Conservation (phyloP, 179 eudicot genomes). For the Beta macrorhiza region DNA sequence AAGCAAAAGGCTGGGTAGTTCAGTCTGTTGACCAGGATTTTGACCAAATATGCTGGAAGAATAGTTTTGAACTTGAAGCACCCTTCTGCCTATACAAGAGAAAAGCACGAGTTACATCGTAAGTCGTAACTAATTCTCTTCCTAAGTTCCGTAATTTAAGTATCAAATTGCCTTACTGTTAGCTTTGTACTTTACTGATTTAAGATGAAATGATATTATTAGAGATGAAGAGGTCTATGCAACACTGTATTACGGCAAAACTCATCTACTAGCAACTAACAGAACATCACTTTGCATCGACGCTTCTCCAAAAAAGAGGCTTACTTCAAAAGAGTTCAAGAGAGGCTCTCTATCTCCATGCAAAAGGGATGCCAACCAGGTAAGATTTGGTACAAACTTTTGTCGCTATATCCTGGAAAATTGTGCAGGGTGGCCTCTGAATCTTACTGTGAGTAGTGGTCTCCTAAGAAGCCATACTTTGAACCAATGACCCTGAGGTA, state of each 20-base stretch:
- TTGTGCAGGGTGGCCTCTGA: neutral
- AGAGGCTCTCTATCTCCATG: constrained; percentile 68
- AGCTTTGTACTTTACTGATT: neutral
- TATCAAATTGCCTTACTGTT: neutral
- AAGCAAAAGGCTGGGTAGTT: constrained; percentile 61
- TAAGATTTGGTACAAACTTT: constrained; percentile 15
- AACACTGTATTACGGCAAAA: constrained; percentile 38
- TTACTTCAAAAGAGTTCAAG: constrained; percentile 57
- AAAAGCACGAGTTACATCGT: constrained; percentile 44
- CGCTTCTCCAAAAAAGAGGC: constrained; percentile 55
- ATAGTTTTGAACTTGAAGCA: constrained; percentile 28
- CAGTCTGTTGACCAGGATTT: constrained; percentile 42
- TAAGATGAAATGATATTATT: constrained; percentile 4
- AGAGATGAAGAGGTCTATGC: constrained; percentile 51
- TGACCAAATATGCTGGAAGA: constrained; percentile 80
- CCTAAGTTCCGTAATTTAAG: neutral
- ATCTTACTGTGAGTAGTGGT: neutral
- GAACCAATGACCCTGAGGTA: neutral
- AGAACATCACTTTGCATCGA: constrained; percentile 48
- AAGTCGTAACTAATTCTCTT: constrained; percentile 50
- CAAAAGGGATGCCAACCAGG: constrained; percentile 64
- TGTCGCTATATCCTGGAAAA: neutral
- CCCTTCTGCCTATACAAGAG: constrained; percentile 67
- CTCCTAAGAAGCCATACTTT: neutral
- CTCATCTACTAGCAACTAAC: constrained; percentile 46